Conservation (phyloP, 495 filamentous ascomycete species). For the Penicilliopsis zonata region DNA sequence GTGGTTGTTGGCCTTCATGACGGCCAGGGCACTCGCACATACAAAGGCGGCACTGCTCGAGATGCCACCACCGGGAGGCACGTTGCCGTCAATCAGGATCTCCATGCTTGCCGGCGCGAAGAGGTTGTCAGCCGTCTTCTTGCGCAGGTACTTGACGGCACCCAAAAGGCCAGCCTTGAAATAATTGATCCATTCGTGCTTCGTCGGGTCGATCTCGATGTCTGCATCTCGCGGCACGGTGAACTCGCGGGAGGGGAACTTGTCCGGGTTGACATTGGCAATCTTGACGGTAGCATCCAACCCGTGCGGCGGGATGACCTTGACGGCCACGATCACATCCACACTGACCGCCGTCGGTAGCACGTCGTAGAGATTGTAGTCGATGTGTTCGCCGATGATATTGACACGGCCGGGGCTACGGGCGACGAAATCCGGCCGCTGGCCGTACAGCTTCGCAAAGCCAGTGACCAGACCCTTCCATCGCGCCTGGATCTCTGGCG, state of each 20-base stretch:
- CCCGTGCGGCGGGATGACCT: slow-evolving; percentile 33
- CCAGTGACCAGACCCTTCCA: slow-evolving; percentile 60
- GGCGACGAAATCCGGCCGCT: slow-evolving; percentile 66
- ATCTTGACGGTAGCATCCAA: slow-evolving; percentile 46
- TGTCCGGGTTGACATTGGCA: slow-evolving; percentile 63
- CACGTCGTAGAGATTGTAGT: slow-evolving; percentile 94
- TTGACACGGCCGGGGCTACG: slow-evolving; percentile 91
- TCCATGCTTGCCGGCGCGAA: slow-evolving; percentile 70
- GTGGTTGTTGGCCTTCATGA: slow-evolving; percentile 78
- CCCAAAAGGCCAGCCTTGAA: slow-evolving; percentile 86
- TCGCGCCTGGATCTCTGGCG: slow-evolving; percentile 35
- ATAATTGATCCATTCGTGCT: slow-evolving; percentile 96
- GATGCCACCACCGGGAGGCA: slow-evolving; percentile 82
- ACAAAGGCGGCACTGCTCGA: slow-evolving; percentile 93
- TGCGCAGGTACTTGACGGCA: slow-evolving; percentile 64
- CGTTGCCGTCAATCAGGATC: slow-evolving; percentile 80
- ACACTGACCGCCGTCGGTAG: slow-evolving; percentile 89
- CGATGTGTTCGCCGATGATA: slow-evolving; percentile 98
- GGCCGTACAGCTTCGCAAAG: slow-evolving; percentile 64
- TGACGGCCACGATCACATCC: slow-evolving; percentile 82
- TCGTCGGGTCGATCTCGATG: slow-evolving; percentile 69
- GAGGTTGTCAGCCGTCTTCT: slow-evolving; percentile 39
- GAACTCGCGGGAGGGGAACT: slow-evolving; percentile 70
- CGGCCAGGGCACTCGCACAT: slow-evolving; percentile 77
- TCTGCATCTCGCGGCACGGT: slow-evolving; percentile 50